Base-by-base conservation (phyloP, 306 rosid genomes). In the Vigna hirtella region DNA sequence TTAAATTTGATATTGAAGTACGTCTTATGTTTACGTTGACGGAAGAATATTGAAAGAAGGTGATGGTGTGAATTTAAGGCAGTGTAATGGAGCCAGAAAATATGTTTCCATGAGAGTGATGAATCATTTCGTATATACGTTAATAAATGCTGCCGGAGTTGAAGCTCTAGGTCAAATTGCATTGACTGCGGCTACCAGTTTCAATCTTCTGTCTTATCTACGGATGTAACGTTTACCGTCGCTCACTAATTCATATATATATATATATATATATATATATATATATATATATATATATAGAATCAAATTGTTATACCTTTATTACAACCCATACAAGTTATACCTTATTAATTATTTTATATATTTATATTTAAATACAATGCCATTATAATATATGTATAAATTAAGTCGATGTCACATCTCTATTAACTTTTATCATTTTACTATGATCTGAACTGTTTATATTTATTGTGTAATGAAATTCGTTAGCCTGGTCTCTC, bases 161-260 rank as follows among this genome's bases (percentile, higher is more conserved):
- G 65, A 43, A 45, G 74, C 57, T 71, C 48, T 17, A 61, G 62
- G 85, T 82, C 79, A 77, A 77, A 81, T 17, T 76, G 32, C 52
- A 47, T 47, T 64, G 52, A 59, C 66, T 36, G 76, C 79, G 53
- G 70, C 76, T 64, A 45, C 79, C 34, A 42, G 64, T 71, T 77
- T 62, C 81, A 17, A 38, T 55, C 38, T 38, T 81, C 42, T 71
- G 81, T 62, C 74, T 57, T 30, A 17, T 43, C 16, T 14, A 53
- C 2, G 10, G 32, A 56, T 56, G 62, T 56, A 22, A 57, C 7
- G 34, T 57, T 57, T 10, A 6, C 10, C 3, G 1, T 9, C 13
- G 13, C 13, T 55, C 28, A 9, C 30, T 5, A 20, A 18, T 55
- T 55, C 30, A 4, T 53, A 53, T 53, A 1, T 1, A 24, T 24